Percentiles rank a stretch among this genome's conserved stretches.
phyloP scores from a whole-genome alignment of 768 basidiomycete genomes.

The Dacryopinax spathularia region DNA sequence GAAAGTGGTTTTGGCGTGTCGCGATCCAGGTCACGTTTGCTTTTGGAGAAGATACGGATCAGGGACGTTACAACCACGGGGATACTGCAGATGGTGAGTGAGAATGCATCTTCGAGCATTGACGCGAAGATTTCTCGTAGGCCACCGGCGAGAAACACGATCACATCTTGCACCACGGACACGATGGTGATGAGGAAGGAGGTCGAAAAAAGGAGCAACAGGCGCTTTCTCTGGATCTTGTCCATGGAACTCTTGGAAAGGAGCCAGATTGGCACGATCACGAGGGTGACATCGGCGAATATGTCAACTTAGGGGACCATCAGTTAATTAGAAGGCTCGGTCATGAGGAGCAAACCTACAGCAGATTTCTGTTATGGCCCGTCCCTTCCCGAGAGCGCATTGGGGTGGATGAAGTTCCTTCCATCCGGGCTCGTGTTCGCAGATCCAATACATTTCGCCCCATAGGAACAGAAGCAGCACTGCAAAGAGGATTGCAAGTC shows the following conservation, averaged over 20 bases:
- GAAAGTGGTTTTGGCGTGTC: background rate
- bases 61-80: conserved; percentile 28
- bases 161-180: conserved; percentile 30
- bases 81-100: conserved; percentile 32
- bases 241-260: conserved; percentile 31
- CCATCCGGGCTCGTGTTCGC: conserved; percentile 30
- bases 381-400: conserved; percentile 33
- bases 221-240: conserved; percentile 27
- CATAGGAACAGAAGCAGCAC: conserved; percentile 25
- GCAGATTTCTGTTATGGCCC: conserved; percentile 39
- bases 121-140: conserved; percentile 30
- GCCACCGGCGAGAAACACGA: conserved; percentile 29
- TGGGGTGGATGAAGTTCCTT: conserved; percentile 25
- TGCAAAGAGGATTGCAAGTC: background rate
- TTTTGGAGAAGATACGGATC: conserved; percentile 14
- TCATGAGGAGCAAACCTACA: conserved; percentile 26
- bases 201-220: conserved; percentile 41
- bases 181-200: conserved; percentile 37
- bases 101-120: conserved; percentile 22
- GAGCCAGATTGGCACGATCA: conserved; percentile 33
- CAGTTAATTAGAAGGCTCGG: conserved; percentile 1
- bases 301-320: conserved; percentile 30
- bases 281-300: conserved; percentile 33
- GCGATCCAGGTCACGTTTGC: background rate
- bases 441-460: conserved; percentile 35